phyloP scores from a whole-genome alignment of 768 basidiomycete genomes.

The Boletus insuetus region DNA sequence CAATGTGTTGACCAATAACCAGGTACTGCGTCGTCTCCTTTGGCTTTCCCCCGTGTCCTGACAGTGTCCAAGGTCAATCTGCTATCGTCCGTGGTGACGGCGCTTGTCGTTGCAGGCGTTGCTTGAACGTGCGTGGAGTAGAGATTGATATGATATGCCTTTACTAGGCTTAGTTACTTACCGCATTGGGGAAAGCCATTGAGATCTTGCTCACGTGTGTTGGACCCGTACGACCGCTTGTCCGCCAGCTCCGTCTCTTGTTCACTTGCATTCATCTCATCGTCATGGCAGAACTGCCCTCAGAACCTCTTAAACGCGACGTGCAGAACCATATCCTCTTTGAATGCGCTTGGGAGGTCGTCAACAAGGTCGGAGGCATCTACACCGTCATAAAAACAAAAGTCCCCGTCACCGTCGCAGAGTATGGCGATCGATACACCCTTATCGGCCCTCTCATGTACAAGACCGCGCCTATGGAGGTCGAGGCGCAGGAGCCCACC shows the following conservation, averaged over 20 bases:
- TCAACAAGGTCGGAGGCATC: conserved; percentile 98
- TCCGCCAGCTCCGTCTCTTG: background rate
- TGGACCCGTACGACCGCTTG: background rate
- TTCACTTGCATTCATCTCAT: background rate
- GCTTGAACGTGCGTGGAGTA: conserved; percentile 20
- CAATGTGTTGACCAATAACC: conserved; percentile 79
- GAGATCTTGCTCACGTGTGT: conserved; percentile 21
- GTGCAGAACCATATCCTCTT: conserved; percentile 81
- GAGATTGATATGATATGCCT: too few relatives aligned
- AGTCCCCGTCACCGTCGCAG: conserved; percentile 94
- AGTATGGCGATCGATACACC: conserved; percentile 93
- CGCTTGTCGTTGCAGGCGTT: conserved; percentile 33
- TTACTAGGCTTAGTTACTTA: conserved; percentile 8
- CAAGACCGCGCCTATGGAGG: conserved; percentile 99
- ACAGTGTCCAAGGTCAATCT: conserved; percentile 39
- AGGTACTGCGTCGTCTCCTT: conserved; percentile 44
- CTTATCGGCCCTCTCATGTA: conserved; percentile 98
- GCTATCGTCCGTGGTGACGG: conserved; percentile 40
- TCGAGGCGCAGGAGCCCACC: conserved; percentile 86
- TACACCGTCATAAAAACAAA: conserved; percentile 99
- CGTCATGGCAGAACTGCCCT: conserved; percentile 20
- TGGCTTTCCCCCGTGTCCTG: background rate
- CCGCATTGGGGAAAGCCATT: conserved; percentile 15
- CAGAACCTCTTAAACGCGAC: conserved; percentile 51
- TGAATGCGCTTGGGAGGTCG: conserved; percentile 98